These are phyloP conservation scores for Hyaloperonospora arabidopsidis DNA, from an alignment of 352 stramenopile genomes.

Conservation along the genomic window DNA sequence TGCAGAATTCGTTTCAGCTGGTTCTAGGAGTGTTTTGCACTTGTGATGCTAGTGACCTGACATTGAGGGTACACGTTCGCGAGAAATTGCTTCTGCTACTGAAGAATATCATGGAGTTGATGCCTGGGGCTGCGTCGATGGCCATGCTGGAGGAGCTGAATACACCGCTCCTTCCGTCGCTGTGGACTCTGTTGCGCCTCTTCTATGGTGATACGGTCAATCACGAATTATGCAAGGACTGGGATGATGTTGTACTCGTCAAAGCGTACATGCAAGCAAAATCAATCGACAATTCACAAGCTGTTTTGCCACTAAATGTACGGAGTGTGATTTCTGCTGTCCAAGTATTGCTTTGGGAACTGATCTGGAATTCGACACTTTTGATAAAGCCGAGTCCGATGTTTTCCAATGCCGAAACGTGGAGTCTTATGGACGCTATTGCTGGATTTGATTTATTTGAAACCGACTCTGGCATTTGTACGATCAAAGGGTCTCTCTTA, in stretches of 20 bases:
- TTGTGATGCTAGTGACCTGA: background rate
- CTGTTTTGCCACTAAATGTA: conserved; percentile 1
- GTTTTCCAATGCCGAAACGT: conserved; percentile 12
- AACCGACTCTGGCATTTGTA: background rate
- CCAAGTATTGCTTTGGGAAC: conserved; percentile 28
- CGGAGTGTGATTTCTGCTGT: conserved; percentile 10
- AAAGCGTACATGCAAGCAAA: conserved; percentile 9
- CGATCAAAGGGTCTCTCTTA: conserved; percentile 16
- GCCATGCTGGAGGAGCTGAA: conserved; percentile 6
- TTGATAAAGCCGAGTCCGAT: conserved; percentile 5
- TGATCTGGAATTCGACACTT: conserved; percentile 23
- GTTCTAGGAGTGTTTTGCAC: conserved; percentile 3
- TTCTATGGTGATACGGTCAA: conserved; percentile 11
- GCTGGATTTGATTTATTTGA: conserved; percentile 9
- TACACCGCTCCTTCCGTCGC: conserved; percentile 1
- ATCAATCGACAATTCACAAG: background rate
- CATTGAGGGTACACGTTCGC: conserved; percentile 8
- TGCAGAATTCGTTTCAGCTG: conserved; percentile 12
- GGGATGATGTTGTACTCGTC: conserved; percentile 11
- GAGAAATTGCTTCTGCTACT: conserved; percentile 29
- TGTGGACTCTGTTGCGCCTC: conserved; percentile 21
- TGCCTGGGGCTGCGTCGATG: conserved; percentile 9
- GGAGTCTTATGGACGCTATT: conserved; percentile 18
- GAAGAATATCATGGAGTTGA: conserved; percentile 25
- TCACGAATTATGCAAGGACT: conserved; percentile 8